Evolutionary conservation across 768 basidiomycete species (phyloP), one percentile per base, ranked within the genome.

Genomic region (Collybiopsis luxurians): DNA sequence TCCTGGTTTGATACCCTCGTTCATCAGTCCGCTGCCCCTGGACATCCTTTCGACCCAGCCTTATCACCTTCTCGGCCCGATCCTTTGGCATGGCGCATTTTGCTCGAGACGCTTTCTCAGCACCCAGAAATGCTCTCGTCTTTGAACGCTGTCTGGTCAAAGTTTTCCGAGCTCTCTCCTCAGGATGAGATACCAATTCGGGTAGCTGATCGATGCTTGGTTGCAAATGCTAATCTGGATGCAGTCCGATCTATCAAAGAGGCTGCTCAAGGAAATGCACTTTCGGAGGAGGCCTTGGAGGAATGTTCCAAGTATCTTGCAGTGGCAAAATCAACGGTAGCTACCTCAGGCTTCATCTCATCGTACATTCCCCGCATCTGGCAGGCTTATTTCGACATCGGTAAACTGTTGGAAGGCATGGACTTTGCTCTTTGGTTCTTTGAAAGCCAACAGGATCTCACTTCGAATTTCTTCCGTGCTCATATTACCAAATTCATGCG

Each of bases 1-100:
- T 67, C 73, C 4, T 95, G 92, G 92, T 90, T 88, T 62, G 75
- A 85, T 40, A 79, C 82, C 46, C 75, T 93, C 28, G 69, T 88
- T 45, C 66, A 69, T 26, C 80, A 84, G 56, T 68, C 58, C 64
- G 64, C 42, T 24, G 62, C 55, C 61, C 66, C 64, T 2, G 55
- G 55, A 15, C 54, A 75, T 59, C 76, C 77, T 1, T 81, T 73
- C 60, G 71, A 78, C 49, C 69, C 83, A 1, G 67, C 77, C 6
- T 69, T 66, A 10, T 67, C 67, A 0, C 76, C 83, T 17, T 69
- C 77, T 3, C 76, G 79, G 11, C 90, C 90, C 2, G 79, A 83
- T 60, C 58, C 63, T 3, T 59, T 71, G 2, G 78, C 84, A 1
- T 92, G 88, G 86, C 59, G 66, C 2, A 53, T 77, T n/a, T 81